Base-by-base conservation (phyloP, 495 filamentous ascomycete species). In the Daldinia decipiens region DNA sequence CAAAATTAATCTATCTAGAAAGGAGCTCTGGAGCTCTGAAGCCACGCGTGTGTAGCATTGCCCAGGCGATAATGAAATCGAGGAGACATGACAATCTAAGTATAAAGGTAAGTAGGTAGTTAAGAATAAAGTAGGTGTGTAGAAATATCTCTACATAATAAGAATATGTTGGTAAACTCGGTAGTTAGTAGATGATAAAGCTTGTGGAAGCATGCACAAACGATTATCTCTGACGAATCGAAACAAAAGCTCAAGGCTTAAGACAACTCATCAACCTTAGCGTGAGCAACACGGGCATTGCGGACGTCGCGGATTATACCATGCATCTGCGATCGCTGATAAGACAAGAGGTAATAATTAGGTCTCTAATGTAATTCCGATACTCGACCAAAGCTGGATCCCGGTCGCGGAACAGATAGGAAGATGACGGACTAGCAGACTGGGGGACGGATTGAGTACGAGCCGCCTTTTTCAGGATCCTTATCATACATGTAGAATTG, bases 391-490 rank as follows among this genome's bases (percentile, higher is more conserved):
- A 45, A 36, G 57, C 12, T 9, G 43, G 9, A 12, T 50, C 27
- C 71, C 71, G 71, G 58, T 73, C 17, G 29, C 67, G 65, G 65
- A 67, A 62, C n/a, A 63, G 71, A 70, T 67, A 73, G 67, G 65
- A 55, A 67, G 17, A 66, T 63, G 21, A 70, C 60, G 62, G 59
- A 50, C 27, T 12, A 24, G 19, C 12, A 9, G 32, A 12, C 26
- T 1, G 26, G 4, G 0, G 1, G 21, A 12, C 9, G 32, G 32
- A 34, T 34, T 3, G 32, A 40, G 21, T 62, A 36, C 51, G 47
- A 67, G 62, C 66, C 67, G 58, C 58, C 60, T 32, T 56, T 34
- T 55, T 36, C 31, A 36, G 53, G 53, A 31, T 56, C 53, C 53
- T 56, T 15, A 53, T 53, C 34, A 34, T 34, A n/a, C n/a, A n/a